phyloP scores from a whole-genome alignment of 768 basidiomycete genomes.

The Russula brevipes region DNA sequence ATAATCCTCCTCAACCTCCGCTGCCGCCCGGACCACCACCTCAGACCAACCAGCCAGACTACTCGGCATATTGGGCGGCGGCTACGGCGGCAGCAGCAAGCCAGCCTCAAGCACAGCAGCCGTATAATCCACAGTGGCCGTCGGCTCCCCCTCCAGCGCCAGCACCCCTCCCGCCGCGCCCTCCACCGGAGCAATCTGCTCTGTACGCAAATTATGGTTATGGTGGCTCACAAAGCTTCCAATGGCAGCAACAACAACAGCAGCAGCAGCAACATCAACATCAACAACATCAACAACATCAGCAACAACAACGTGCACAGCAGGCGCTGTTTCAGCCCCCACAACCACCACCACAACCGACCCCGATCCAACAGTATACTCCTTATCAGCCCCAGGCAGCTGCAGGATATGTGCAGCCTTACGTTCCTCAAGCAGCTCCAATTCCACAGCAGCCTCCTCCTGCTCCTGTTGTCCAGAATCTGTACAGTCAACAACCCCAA shows the following conservation, averaged over 20 bases:
- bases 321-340: conserved; percentile 48
- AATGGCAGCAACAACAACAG: conserved; percentile 65
- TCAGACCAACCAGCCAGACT: conserved; percentile 63
- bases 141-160: conserved; percentile 43
- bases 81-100: conserved; percentile 46
- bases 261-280: conserved; percentile 38
- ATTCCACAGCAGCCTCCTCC: conserved; percentile 47
- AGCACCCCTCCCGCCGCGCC: conserved; percentile 44
- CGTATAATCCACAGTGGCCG: conserved; percentile 65
- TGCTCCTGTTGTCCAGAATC: conserved; percentile 40
- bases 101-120: conserved; percentile 47
- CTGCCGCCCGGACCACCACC: conserved; percentile 75
- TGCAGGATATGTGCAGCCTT: conserved; percentile 59
- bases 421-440: conserved; percentile 58
- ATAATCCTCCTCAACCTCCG: conserved; percentile 68
- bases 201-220: conserved; percentile 92
- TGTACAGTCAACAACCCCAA: conserved; percentile 29
- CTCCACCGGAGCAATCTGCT: conserved; percentile 73
- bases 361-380: conserved; percentile 61
- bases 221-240: conserved; percentile 54
- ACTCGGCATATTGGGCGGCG: conserved; percentile 72
- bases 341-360: conserved; percentile 50
- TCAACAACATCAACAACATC: conserved; percentile 63
- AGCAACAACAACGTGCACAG: conserved; percentile 47
- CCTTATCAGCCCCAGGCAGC: conserved; percentile 63